Percentiles rank a stretch among this genome's conserved stretches.
phyloP scores from a whole-genome alignment of 768 basidiomycete species.

The Epithele typhae region DNA sequence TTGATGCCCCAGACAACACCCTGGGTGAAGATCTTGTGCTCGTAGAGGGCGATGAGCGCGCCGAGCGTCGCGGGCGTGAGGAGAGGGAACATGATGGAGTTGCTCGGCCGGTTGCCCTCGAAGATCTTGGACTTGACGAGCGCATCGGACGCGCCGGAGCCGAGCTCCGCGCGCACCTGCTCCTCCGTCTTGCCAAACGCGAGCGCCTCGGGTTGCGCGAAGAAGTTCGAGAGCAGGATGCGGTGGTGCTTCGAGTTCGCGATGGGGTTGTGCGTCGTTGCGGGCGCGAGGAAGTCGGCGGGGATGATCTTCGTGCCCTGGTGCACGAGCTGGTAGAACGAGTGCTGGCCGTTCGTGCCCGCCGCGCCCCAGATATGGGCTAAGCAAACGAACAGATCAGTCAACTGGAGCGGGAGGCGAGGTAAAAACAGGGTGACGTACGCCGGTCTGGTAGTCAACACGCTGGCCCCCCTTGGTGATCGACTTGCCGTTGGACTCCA shows the following conservation, averaged over 20 bases:
- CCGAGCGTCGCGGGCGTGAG: constrained; percentile 89
- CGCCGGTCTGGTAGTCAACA: constrained; percentile 95
- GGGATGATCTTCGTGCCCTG: constrained; percentile 93
- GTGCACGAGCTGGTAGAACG: constrained; percentile 97
- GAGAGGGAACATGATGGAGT: constrained; percentile 92
- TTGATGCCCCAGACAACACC: constrained; percentile 99
- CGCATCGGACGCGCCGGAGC: constrained; percentile 68
- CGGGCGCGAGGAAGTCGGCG: constrained; percentile 88
- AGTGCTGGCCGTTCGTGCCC: constrained; percentile 98
- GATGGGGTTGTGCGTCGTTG: constrained; percentile 88
- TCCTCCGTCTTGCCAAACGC: constrained; percentile 98
- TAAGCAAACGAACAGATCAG: constrained; percentile 24
- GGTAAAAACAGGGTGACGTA: constrained; percentile 38
- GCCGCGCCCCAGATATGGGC: constrained; percentile 99
- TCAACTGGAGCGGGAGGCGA: background rate
- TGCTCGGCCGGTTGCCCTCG: constrained; percentile 95
- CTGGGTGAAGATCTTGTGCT: constrained; percentile 99
- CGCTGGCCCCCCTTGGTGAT: constrained; percentile 91
- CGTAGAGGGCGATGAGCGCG: constrained; percentile 84
- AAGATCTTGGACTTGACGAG: constrained; percentile 97
- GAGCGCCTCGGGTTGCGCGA: constrained; percentile 95
- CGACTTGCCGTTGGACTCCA: constrained; percentile 99
- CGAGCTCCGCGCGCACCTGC: constrained; percentile 67
- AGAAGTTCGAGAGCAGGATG: constrained; percentile 96
- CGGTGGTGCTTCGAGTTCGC: constrained; percentile 88